Conservation (phyloP, 2,329 filamentous ascomycete genomes). For the Orbilia oligospora region DNA sequence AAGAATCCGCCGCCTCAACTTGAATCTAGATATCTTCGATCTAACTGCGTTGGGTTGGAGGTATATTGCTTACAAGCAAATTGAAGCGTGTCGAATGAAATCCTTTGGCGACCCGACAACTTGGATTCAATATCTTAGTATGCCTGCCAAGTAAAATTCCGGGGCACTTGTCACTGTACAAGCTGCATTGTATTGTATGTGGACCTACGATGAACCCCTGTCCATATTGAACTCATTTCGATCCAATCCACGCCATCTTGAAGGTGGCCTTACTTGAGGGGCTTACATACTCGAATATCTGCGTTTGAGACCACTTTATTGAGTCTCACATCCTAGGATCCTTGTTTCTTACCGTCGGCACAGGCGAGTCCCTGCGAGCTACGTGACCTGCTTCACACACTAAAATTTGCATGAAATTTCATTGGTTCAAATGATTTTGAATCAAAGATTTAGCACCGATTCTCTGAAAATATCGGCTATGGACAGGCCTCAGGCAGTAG, state of each 20-base stretch:
- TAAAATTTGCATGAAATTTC: not conserved
- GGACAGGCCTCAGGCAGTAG: not conserved
- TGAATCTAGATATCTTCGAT: not conserved
- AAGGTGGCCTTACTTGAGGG: not conserved
- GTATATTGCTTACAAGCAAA: constrained; percentile 10
- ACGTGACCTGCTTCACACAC: constrained; percentile 16
- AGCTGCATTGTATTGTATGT: not conserved
- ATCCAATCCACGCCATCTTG: not conserved
- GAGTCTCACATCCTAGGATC: not conserved
- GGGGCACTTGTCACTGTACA: constrained; percentile 8
- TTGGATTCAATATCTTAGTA: constrained; percentile 12
- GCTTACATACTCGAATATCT: not conserved
- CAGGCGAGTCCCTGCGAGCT: constrained; percentile 8
- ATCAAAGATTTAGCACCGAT: not conserved
- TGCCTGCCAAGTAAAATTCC: not conserved
- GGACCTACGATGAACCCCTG: not conserved
- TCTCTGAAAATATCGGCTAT: not conserved
- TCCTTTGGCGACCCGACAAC: constrained; percentile 26
- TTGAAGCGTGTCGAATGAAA: not conserved
- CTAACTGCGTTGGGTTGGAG: not conserved
- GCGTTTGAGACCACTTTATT: not conserved
- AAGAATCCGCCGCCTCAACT: constrained; percentile 4
- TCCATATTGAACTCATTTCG: not conserved
- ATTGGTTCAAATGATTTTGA: not conserved
- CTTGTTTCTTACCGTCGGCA: constrained; percentile 13